Conservation (phyloP, 179 eudicot genomes). For the Heliamphora pulchella region DNA sequence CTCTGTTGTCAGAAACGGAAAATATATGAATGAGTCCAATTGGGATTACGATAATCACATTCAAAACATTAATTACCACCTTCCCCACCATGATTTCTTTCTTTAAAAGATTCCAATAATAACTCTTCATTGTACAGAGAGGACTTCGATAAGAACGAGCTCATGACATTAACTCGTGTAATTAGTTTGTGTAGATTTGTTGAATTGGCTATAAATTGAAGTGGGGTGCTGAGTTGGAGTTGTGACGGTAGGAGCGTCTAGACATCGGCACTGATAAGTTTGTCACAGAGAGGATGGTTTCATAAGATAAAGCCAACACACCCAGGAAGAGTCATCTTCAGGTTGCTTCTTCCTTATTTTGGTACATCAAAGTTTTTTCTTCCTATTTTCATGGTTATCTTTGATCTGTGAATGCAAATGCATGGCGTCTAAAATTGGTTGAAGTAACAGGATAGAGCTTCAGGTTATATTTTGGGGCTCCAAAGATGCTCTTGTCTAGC, state of each 20-base stretch:
- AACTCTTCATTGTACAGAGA: slow-evolving; percentile 10
- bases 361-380: neutral
- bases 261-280: neutral
- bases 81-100: slow-evolving; percentile 20
- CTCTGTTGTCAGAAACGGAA: slow-evolving; percentile 10
- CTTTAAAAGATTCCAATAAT: slow-evolving; percentile 19
- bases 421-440: slow-evolving; percentile 8
- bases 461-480: neutral
- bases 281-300: neutral
- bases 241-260: neutral
- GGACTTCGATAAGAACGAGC: slow-evolving; percentile 16
- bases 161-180: slow-evolving; percentile 11
- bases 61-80: slow-evolving; percentile 26
- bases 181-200: slow-evolving; percentile 8
- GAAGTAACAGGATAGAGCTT: neutral
- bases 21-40: slow-evolving; percentile 19
- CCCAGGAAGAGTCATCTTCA: slow-evolving; percentile 1
- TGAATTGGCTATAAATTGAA: slow-evolving; percentile 12
- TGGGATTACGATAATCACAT: slow-evolving; percentile 19
- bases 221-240: slow-evolving; percentile 12
- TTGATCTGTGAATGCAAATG: neutral
- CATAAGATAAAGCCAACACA: neutral
- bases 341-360: neutral
- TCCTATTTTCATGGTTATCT: slow-evolving; percentile 5
- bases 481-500: neutral